Base-by-base conservation (phyloP, 345 rosid genomes). In the Turritis glabra region DNA sequence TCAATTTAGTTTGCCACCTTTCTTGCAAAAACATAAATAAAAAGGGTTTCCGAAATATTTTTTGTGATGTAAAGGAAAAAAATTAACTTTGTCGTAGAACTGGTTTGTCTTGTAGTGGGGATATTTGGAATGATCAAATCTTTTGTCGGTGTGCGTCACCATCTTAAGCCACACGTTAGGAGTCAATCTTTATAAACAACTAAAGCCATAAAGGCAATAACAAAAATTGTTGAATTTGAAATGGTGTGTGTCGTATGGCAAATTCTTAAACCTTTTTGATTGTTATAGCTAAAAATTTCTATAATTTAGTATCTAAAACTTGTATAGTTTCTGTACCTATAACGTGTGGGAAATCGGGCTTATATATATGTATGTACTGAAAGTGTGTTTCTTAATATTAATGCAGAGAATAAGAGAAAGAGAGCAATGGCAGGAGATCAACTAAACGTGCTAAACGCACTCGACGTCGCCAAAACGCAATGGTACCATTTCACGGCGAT, bases 401-500 rank as follows among this genome's bases (percentile, higher is more conserved):
- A 33, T 30, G 56, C 77, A 78, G 74, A 64, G 27, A 7, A 37
- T 2, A 44, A 62, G 38, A 67, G 21, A 37, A 64, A 62, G 41
- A 54, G 22, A 65, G 67, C 67, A 22, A 88, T 90, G 96, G 86
- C 80, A 4, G 81, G 72, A 15, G 85, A 83, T 43, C 84, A 84
- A 9, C 67, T 88, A n/a, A 64, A 86, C 27, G 96, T 90, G 76
- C 83, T 90, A 11, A 82, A 81, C 61, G 90, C 91, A 9, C 90
- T 90, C 22, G 93, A 90, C 69, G 82, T 72, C 0, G 96, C 96
- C 0, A 88, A 90, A 80, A 90, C 92, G 58, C 92, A 88, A 72
- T 86, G 91, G 89, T 90, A 90, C 66, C 96, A 90, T 72, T 90
- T 90, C 85, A 88, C 93, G 0, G 90, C 96, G 1, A 87, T 90